phyloP scores from a whole-genome alignment of 2,329 filamentous ascomycete species.

The Lachnellula suecica region DNA sequence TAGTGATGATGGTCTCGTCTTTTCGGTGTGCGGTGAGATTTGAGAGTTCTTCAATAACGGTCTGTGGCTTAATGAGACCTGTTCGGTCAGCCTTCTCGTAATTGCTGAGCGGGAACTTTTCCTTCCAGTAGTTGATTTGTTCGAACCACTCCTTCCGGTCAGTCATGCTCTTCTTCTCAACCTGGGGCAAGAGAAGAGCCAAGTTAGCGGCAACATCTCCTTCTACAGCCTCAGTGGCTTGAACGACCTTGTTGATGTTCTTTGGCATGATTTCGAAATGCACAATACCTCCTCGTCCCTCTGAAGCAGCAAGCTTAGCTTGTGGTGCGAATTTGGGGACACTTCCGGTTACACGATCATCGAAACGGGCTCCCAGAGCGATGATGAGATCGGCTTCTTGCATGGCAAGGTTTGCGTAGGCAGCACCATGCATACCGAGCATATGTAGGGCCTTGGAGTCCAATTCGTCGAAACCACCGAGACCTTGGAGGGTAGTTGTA shows the following conservation, averaged over 20 bases:
- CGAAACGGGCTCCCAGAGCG: slow-evolving; percentile 89
- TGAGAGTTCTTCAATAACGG: slow-evolving; percentile 86
- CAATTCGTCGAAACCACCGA: slow-evolving; percentile 89
- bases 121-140: slow-evolving; percentile 89
- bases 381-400: slow-evolving; percentile 96
- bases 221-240: slow-evolving; percentile 93
- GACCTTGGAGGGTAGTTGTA: slow-evolving; percentile 90
- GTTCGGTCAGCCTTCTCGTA: slow-evolving; percentile 77
- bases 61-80: slow-evolving; percentile 90
- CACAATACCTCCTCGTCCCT: slow-evolving; percentile 88
- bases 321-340: slow-evolving; percentile 85
- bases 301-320: slow-evolving; percentile 79
- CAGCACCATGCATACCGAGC: slow-evolving; percentile 97
- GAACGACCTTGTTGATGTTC: slow-evolving; percentile 99
- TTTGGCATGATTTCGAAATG: slow-evolving; percentile 99
- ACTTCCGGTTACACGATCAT: slow-evolving; percentile 87
- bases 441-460: slow-evolving; percentile 95
- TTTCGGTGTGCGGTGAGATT: slow-evolving; percentile 79
- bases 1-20: slow-evolving; percentile 82
- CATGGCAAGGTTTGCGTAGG: slow-evolving; percentile 97
- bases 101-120: slow-evolving; percentile 78
- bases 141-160: slow-evolving; percentile 83
- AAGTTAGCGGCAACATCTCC: slow-evolving; percentile 87
- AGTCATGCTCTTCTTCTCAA: slow-evolving; percentile 59
- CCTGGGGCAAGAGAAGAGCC: slow-evolving; percentile 67